phyloP scores from a whole-genome alignment of 1,139 yeast genomes.

The Kodamaea ohmeri region DNA sequence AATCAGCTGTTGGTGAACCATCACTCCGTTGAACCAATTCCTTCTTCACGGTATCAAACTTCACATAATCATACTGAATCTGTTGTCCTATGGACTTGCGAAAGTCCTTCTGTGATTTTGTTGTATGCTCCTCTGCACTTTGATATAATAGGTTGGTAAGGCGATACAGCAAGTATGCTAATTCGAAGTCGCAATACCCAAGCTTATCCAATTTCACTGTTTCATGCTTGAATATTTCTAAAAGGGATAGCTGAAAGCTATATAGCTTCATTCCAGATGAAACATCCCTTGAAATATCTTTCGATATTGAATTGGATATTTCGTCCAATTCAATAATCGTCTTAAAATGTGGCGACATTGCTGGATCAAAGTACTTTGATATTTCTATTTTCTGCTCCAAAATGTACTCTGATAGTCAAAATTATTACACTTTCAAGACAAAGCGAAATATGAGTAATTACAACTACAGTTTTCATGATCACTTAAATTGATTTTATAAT shows the following conservation, averaged over 20 bases:
- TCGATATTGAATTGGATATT: constrained; percentile 7
- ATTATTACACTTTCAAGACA: background rate
- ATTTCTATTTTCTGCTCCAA: too few relatives aligned
- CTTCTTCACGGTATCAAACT: constrained; percentile 12
- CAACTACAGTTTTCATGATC: too few relatives aligned
- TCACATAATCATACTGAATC: constrained; percentile 19
- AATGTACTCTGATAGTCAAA: too few relatives aligned
- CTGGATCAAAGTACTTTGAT: too few relatives aligned
- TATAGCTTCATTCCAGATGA: constrained; percentile 6
- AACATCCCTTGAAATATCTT: background rate
- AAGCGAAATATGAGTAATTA: background rate
- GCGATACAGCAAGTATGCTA: constrained; percentile 32
- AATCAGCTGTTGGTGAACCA: background rate
- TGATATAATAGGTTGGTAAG: constrained; percentile 18
- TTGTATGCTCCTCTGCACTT: constrained; percentile 15
- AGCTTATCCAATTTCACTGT: constrained; percentile 23
- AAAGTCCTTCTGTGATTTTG: constrained; percentile 21
- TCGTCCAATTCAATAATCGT: constrained; percentile 9
- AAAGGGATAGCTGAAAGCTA: constrained; percentile 26
- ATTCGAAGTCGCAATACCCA: constrained; percentile 41
- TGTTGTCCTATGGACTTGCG: constrained; percentile 22
- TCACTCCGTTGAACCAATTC: constrained; percentile 6
- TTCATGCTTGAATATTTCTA: constrained; percentile 38
- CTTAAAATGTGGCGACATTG: constrained; percentile 6
- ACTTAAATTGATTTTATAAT: too few relatives aligned